Evolutionary conservation across 208 protist species (phyloP), one percentile per base, ranked within the genome.

Genomic region (Trypanosoma brucei): DNA sequence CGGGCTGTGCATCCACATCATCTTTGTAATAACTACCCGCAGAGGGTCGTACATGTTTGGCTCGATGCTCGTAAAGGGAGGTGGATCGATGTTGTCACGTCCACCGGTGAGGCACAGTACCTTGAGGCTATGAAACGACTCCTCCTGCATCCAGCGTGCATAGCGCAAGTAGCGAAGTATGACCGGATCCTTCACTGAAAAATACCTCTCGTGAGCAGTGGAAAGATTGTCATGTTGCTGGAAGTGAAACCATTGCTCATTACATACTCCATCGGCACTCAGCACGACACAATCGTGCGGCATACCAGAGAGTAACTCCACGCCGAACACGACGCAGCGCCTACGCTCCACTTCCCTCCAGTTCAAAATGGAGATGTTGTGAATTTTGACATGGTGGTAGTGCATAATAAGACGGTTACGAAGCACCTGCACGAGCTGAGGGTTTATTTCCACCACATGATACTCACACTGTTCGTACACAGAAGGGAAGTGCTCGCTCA

Each of bases 161-260:
- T 94, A 94, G 39, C 88, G 84, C 57, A 94, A 74, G 46, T 94
- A 94, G 55, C 88, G 84, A 55, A 94, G 61, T 40, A 94, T 80
- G 30, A 89, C 57, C 8, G 88, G 88, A 62, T 94, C 88, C 59
- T 78, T 68, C 57, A 79, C 39, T 39, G 78, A 57, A 49, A 72
- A 79, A 60, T 89, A 92, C 9, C 81, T 73, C 67, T 94, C 85
- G 44, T 81, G 73, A 44, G 73, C 83, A 8, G 84, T 88, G 33
- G 77, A 69, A 34, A 94, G 67, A 63, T 92, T 92, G 72, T 92
- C 84, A 59, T 81, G 68, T 55, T 94, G 83, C 63, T 78, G 66
- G 61, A 94, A 92, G 39, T 62, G 61, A 55, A 92, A 88, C 85
- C 88, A 94, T 45, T 92, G 81, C 71, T 94, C 88, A 55, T 77